These are phyloP conservation scores for Coprinopsis marcescibilis DNA, from an alignment of 768 basidiomycete genomes.

Conservation along the genomic window DNA sequence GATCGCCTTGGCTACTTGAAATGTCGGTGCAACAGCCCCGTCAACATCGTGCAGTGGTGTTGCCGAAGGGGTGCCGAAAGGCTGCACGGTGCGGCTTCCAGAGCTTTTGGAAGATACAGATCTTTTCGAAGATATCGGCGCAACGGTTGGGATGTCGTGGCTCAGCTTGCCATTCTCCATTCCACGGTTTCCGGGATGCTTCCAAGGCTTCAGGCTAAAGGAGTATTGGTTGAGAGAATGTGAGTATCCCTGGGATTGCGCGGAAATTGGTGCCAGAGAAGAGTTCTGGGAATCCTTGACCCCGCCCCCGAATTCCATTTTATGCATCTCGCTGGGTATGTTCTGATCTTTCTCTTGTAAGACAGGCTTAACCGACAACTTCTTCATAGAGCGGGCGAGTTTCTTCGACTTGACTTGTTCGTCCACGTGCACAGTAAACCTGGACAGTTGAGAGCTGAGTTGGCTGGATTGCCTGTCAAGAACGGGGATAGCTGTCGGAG, in stretches of 20 bases:
- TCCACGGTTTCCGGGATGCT: constrained; percentile 10
- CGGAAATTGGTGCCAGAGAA: background rate
- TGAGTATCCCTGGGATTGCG: constrained; percentile 11
- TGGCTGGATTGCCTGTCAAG: background rate
- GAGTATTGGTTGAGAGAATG: constrained; percentile 10
- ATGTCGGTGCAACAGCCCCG: too few relatives aligned
- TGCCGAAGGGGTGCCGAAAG: too few relatives aligned
- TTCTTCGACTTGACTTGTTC: background rate
- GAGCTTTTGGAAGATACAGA: too few relatives aligned
- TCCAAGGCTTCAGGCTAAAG: constrained; percentile 10
- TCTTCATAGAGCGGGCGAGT: background rate
- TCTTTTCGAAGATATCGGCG: too few relatives aligned
- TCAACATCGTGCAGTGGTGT: too few relatives aligned
- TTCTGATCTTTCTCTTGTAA: constrained; percentile 3
- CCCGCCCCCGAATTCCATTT: background rate
- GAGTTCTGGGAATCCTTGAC: background rate
- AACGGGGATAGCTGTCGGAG: background rate
- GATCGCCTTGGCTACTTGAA: too few relatives aligned
- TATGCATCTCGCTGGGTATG: background rate
- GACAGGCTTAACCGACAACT: background rate
- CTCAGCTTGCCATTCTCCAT: background rate
- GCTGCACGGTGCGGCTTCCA: too few relatives aligned
- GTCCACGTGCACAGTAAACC: constrained; percentile 9
- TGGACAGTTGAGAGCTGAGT: background rate
- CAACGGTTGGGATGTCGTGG: too few relatives aligned